Evolutionary conservation across 2,329 filamentous ascomycete species (phyloP), one percentile per base, ranked within the genome.

Genomic region (Pestalotiopsis sp.): DNA sequence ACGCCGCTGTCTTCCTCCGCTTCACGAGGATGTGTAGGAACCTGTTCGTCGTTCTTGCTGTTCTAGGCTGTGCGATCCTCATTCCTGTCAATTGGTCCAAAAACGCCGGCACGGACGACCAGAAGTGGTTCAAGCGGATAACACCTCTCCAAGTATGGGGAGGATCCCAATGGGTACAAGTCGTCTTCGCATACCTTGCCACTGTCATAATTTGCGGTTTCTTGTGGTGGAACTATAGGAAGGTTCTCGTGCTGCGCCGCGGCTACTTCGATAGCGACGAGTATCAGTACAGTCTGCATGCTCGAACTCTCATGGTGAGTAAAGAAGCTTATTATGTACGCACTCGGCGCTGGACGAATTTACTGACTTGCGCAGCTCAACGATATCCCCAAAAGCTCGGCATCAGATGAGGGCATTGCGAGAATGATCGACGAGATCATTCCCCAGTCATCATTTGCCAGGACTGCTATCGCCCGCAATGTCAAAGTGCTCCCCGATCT

Each of bases 11-110:
- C 62, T 98, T 99, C 79, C 84, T 99, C 72, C 91, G 95, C 66
- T 95, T 98, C 76, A 89, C 91, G 64, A 88, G 91, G 73, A 98
- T 99, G 96, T 93, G 93, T 77, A 91, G 96, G 70, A 96, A 97
- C 78, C 93, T 98, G 72, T 97, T 98, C 78, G 77, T 92, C 36
- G 82, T 89, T 7, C 82, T 98, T 67, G 87, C 90, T 36, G 72
- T 97, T 6, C 80, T 97, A 40, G 94, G 93, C 20, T 91, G 93
- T 72, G 85, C 85, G 66, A 89, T 98, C 69, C 85, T 98, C 72
- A 90, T 98, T 52, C 96, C 96, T 0, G 83, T 97, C 75, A 95
- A 97, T 76, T 80, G 93, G 69, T 82, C 83, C 7, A 82, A 87
- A 68, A 87, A 84, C 66, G 78, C 80, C 27, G 77, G 78, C 23